Evolutionary conservation across 192 early-diverging fungal species (phyloP), one percentile per base, ranked within the genome.

Genomic region (Helicostylum pulchrum): DNA sequence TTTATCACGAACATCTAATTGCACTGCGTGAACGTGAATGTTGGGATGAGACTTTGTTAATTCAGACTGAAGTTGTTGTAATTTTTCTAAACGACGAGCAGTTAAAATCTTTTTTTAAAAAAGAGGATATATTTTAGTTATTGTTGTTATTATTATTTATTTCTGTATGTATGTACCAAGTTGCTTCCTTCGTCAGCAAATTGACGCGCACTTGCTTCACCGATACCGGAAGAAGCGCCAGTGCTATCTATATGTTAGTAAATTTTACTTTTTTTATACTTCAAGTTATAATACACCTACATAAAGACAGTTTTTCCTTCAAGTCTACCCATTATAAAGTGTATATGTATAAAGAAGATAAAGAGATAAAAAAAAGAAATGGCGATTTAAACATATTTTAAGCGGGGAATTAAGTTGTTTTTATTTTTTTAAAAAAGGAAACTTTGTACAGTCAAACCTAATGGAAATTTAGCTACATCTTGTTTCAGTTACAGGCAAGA

Each of bases 181-280:
- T 82, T 75, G 23, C 82, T 77, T 39, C 85, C 85, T 47, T 73
- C 78, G 30, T 80, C 72, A 19, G 88, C 87, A 59, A 88, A 92
- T 51, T 88, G 80, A 15, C 83, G 58, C 15, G 90, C 90, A 19
- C 76, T 78, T n/a, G 87, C 86, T 62, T 82, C 78, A 53, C 90
- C 90, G 44, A 90, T 92, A 42, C 88, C 88, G 4, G 85, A 77
- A 23, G 81, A 81, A 23, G 89, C 87, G 8, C 89, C 89, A 42
- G 88, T 88, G 53, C 80, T 85, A 68, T 31, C 32, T 21, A 68
- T 53, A 45, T 60, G 17, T 54, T n/a, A 42, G 51, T 23, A 19
- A 54, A 23, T 15, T 12, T 57, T n/a, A 14, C 2, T 23, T 8
- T 9, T 32, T 32, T 31, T 54, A 3, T 48, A 15, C 23, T 14